A percentile compares a stretch with the other conserved stretches of the same genome.
Evolutionary conservation across 2,329 filamentous ascomycete species (phyloP).

Genomic region (Pseudogymnoascus sp.): DNA sequence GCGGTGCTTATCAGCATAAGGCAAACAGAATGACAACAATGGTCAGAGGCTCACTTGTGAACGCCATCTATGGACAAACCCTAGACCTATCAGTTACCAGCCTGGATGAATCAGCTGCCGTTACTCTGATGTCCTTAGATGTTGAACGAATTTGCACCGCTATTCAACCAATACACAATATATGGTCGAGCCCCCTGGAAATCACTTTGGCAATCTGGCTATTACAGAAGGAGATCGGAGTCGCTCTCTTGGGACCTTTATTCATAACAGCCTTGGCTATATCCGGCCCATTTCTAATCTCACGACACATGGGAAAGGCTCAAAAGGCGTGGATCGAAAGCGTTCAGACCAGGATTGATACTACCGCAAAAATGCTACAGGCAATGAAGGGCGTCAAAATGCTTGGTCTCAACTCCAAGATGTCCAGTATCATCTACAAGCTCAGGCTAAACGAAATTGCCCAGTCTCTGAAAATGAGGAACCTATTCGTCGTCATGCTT

Average conservation of each 20-base stretch:
- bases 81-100: constrained; percentile 22
- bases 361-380: constrained; percentile 22
- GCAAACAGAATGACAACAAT: constrained; percentile 20
- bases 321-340: constrained; percentile 18
- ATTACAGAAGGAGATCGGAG: neutral
- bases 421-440: constrained; percentile 27
- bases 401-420: constrained; percentile 29
- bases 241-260: neutral
- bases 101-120: constrained; percentile 22
- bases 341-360: constrained; percentile 18
- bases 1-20: constrained; percentile 21
- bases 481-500: constrained; percentile 16
- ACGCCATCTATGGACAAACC: constrained; percentile 24
- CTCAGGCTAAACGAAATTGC: constrained; percentile 24
- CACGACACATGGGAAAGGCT: neutral
- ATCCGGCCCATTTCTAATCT: constrained; percentile 11
- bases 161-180: constrained; percentile 17
- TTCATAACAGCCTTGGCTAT: constrained; percentile 10
- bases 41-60: constrained; percentile 21
- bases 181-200: neutral
- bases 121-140: constrained; percentile 26
- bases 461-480: constrained; percentile 15
- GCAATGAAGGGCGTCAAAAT: constrained; percentile 30
- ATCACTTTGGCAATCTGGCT: neutral
- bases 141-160: constrained; percentile 27